A percentile compares a stretch with the other conserved stretches of the same genome.
phyloP scores from a whole-genome alignment of 495 filamentous ascomycete genomes.

The Penicillium silybi region DNA sequence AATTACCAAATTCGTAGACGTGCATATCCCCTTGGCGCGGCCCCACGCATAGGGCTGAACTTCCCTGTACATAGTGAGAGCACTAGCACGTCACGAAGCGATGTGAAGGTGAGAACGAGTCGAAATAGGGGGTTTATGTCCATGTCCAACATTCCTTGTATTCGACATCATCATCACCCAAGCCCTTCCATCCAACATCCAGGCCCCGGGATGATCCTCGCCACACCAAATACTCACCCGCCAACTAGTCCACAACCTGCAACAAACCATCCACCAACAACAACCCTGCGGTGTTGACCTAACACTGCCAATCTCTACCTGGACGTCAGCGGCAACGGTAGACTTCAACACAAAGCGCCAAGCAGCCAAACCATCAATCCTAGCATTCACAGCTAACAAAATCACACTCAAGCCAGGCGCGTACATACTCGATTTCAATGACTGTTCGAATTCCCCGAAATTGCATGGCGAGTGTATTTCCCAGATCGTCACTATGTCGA shows the following conservation, averaged over 20 bases:
- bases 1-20: neutral
- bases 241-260: slow-evolving; percentile 31
- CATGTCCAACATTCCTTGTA: neutral
- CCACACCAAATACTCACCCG: slow-evolving; percentile 17
- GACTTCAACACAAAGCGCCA: slow-evolving; percentile 40
- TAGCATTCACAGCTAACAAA: slow-evolving; percentile 18
- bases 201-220: neutral
- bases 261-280: slow-evolving; percentile 22
- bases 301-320: slow-evolving; percentile 30
- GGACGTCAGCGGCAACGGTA: slow-evolving; percentile 37
- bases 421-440: slow-evolving; percentile 47
- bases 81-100: neutral
- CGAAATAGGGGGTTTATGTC: too few species aligned
- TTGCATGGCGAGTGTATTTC: slow-evolving; percentile 38
- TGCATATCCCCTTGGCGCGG: neutral
- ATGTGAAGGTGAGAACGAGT: neutral
- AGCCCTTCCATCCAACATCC: neutral
- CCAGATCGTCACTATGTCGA: slow-evolving; percentile 36
- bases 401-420: slow-evolving; percentile 29
- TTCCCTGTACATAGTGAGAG: neutral
- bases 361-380: slow-evolving; percentile 19
- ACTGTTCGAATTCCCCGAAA: slow-evolving; percentile 35
- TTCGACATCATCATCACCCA: neutral
- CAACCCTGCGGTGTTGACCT: slow-evolving; percentile 47
- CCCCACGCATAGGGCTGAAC: slow-evolving; percentile 12